Conservation (phyloP, 108 stramenopile species). For the Cylindrotheca closterium region DNA sequence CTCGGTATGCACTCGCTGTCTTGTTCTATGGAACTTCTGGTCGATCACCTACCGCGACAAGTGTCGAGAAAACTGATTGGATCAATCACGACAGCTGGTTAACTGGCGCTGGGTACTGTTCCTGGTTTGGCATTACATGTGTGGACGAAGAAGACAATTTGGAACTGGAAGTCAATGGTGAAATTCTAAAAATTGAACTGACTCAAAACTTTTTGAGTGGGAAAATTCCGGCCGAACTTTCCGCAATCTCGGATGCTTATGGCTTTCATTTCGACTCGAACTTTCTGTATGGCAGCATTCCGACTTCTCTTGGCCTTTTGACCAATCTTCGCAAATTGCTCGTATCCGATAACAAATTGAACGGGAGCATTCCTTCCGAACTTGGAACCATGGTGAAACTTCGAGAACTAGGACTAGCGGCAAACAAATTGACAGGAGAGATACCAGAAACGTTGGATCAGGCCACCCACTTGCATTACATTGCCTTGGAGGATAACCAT, state of each 20-base stretch:
- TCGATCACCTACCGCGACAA: background rate
- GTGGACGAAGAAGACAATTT: background rate
- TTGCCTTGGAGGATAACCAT: conserved; percentile 30
- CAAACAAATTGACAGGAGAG: conserved; percentile 25
- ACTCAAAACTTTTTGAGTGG: conserved; percentile 38
- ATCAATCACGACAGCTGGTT: conserved; percentile 37
- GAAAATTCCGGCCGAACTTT: conserved; percentile 33
- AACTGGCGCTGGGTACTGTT: conserved; percentile 30
- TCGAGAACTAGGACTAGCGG: conserved; percentile 20
- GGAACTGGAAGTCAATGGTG: conserved; percentile 14
- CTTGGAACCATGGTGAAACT: conserved; percentile 18
- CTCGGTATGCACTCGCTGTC: conserved; percentile 54
- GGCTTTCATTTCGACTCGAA: conserved; percentile 54
- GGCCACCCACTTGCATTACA: conserved; percentile 26
- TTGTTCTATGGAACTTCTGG: conserved; percentile 38
- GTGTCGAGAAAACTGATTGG: conserved; percentile 22
- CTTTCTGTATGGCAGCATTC: conserved; percentile 56
- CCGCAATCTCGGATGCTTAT: conserved; percentile 26
- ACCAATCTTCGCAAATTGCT: conserved; percentile 41
- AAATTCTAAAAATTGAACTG: conserved; percentile 17
- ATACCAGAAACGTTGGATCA: conserved; percentile 35
- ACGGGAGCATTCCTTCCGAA: conserved; percentile 17
- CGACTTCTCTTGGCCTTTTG: conserved; percentile 36
- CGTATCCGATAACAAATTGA: conserved; percentile 13
- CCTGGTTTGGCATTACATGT: conserved; percentile 50